Base-by-base conservation (phyloP, 495 filamentous ascomycete genomes). In the Lasiosphaeria ovina region DNA sequence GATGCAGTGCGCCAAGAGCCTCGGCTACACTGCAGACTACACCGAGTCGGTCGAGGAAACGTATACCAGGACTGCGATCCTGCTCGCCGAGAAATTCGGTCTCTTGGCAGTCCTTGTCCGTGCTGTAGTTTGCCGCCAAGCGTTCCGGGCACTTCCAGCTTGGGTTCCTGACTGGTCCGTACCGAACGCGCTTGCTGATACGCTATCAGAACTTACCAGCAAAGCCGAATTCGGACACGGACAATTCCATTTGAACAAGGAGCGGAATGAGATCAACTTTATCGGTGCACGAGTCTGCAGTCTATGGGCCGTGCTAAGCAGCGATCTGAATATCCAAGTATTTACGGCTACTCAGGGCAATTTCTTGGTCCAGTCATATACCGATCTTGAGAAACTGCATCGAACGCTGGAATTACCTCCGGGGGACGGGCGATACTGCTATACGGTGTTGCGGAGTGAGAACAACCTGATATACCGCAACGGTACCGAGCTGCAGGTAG, bases 1-100 rank as follows among this genome's bases (percentile, higher is more conserved):
- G 42, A 49, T 64, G 10, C 14, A 12, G n/a, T 33, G 52, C 11
- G 58, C 58, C 45, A 51, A 34, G 17, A 17, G 40, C 10, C 31
- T 49, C 31, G 58, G 58, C n/a, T 40, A 51, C 9, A 34, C 45
- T 10, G 52, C 58, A 16, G 53, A 64, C 58, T 64, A 64, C 53
- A 61, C 6, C 32, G 33, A 35, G 11, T 24, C 32, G 7, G 57
- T 59, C 17, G 57, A 59, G 35, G 31, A 59, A 16, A 44, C 36
- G 45, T 59, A 59, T 34, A 31, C 12, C 34, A 34, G 34, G 16
- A 35, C 51, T 35, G 51, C 51, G 6, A 11, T 40, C 6, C 36
- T 40, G 6, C 6, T 40, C 36, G 36, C 36, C 36, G 36, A 40
- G 36, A 40, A 6, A 6, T 11, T 6, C 11, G 11, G 36, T 40